Percentiles rank a stretch among this genome's conserved stretches.
Conservation (phyloP, 768 basidiomycete genomes). For the Xanthoconium stramineum region DNA sequence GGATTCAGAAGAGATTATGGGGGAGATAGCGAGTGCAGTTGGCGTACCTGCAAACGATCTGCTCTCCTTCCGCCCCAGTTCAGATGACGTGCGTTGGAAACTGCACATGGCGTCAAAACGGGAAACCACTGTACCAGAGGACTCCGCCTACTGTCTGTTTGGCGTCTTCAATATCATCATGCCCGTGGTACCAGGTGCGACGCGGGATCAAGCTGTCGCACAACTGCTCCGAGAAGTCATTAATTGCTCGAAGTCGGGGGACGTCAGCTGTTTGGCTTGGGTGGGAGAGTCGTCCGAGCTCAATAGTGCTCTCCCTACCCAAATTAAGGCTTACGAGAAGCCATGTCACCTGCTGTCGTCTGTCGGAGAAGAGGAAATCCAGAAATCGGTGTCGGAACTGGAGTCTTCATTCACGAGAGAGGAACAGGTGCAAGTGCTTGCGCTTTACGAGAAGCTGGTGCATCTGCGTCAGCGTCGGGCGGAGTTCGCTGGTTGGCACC, state of each 20-base stretch:
- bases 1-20: not conserved
- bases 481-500: not conserved
- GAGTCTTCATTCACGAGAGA: not conserved
- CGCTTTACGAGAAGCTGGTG: not conserved
- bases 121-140: not conserved
- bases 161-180: constrained; percentile 1
- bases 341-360: not conserved
- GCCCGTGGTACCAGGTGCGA: constrained; percentile 1
- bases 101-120: constrained; percentile 9
- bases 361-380: not conserved
- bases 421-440: not conserved
- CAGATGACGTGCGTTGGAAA: constrained; percentile 1
- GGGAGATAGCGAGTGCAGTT: not conserved
- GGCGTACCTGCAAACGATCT: not conserved
- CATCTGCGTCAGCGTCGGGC: not conserved
- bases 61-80: constrained; percentile 1
- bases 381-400: not conserved
- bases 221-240: constrained; percentile 5
- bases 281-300: not conserved
- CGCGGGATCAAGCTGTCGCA: not conserved
- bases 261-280: constrained; percentile 3
- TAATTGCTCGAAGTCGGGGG: constrained; percentile 1
- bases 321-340: not conserved
- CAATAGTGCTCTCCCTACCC: not conserved
- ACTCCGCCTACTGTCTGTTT: constrained; percentile 5